Percentiles rank a stretch among this genome's conserved stretches.
These are phyloP conservation scores for Beta vulgaris DNA, from an alignment of 148 eudicot species.

Conservation along the genomic window DNA sequence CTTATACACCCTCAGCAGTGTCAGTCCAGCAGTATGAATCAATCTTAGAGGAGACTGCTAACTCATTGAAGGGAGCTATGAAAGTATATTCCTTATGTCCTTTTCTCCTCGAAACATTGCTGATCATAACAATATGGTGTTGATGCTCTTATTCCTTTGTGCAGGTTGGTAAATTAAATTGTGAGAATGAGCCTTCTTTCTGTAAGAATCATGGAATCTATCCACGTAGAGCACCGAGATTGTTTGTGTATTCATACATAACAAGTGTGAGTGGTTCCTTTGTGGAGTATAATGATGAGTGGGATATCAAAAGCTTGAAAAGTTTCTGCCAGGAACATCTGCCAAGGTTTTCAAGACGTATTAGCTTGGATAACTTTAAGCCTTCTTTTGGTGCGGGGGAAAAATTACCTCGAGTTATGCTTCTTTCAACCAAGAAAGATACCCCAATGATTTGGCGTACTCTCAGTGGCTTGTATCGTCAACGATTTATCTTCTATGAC, in stretches of 20 bases:
- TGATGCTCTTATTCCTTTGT: conserved; percentile 14
- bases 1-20: conserved; percentile 44
- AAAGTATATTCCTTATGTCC: conserved; percentile 41
- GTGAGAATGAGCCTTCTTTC: conserved; percentile 60
- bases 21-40: conserved; percentile 49
- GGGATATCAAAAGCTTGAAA: conserved; percentile 57
- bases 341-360: conserved; percentile 73
- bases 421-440: conserved; percentile 81
- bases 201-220: conserved; percentile 60
- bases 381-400: conserved; percentile 38
- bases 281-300: conserved; percentile 76
- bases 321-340: conserved; percentile 72
- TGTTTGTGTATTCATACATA: conserved; percentile 63
- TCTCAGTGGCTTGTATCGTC: conserved; percentile 75
- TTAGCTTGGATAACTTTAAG: conserved; percentile 43
- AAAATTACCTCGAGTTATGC: conserved; percentile 70
- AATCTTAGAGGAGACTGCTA: conserved; percentile 54
- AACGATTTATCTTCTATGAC: conserved; percentile 65
- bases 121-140: not conserved
- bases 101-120: not conserved
- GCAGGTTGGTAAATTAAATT: conserved; percentile 80
- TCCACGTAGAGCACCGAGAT: conserved; percentile 58
- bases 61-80: conserved; percentile 67
- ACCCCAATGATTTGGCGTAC: conserved; percentile 93
- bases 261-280: conserved; percentile 59